Evolutionary conservation across 768 basidiomycete species (phyloP).

Genomic region (Auricularia auricula-judae): DNA sequence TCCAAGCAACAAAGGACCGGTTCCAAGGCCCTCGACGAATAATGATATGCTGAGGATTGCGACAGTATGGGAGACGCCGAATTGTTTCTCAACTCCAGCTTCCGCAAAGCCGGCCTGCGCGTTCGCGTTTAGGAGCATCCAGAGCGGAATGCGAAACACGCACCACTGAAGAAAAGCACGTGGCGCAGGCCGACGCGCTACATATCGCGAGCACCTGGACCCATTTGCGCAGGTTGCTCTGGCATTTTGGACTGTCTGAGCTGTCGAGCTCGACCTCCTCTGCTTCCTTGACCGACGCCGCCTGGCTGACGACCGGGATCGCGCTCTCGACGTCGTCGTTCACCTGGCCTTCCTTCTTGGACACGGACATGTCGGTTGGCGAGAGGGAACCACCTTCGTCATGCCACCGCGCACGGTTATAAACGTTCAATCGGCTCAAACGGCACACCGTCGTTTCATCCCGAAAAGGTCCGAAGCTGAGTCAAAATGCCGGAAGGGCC

Average conservation of each 20-base stretch:
- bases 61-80: constrained; percentile 44
- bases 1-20: constrained; percentile 25
- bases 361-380: not conserved
- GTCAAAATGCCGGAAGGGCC: not conserved
- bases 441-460: not conserved
- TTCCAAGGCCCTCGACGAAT: constrained; percentile 29
- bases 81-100: constrained; percentile 36
- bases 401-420: not conserved
- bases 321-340: not conserved
- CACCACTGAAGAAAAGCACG: constrained; percentile 26
- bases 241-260: not conserved
- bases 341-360: not conserved
- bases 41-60: constrained; percentile 37
- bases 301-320: not conserved
- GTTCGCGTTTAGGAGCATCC: not conserved
- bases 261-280: not conserved
- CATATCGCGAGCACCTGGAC: constrained; percentile 2
- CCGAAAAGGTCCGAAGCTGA: not conserved
- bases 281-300: not conserved
- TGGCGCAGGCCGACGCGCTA: constrained; percentile 14
- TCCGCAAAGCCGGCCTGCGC: constrained; percentile 53
- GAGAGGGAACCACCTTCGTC: not conserved
- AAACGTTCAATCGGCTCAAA: not conserved
- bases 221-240: not conserved
- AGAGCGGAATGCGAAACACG: not conserved